phyloP scores from a whole-genome alignment of 352 stramenopile genomes.

The Saprolegnia diclina region DNA sequence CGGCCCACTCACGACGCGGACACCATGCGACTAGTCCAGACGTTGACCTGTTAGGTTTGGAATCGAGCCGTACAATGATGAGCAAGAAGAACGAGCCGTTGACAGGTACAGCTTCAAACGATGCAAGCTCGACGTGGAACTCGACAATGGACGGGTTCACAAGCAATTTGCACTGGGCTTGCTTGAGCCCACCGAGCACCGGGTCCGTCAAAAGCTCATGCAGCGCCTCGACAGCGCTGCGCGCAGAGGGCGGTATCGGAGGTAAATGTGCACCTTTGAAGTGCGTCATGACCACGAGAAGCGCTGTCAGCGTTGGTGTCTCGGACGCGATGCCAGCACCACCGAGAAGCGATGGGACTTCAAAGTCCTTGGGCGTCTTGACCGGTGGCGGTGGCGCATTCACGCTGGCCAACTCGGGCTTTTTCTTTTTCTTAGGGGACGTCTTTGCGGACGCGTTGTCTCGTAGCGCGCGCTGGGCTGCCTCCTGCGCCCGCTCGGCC shows the following conservation, averaged over 20 bases:
- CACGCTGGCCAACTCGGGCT: not conserved
- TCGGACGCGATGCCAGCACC: not conserved
- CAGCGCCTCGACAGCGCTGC: constrained; percentile 46
- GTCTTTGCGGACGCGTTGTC: not conserved
- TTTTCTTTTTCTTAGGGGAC: not conserved
- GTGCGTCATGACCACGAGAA: constrained; percentile 47
- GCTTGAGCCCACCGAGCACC: constrained; percentile 38
- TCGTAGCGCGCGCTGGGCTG: not conserved
- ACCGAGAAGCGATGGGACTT: not conserved
- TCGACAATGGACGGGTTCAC: constrained; percentile 80
- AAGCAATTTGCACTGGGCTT: constrained; percentile 47
- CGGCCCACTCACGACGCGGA: constrained; percentile 41
- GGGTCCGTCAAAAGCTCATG: constrained; percentile 50
- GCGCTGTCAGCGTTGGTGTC: not conserved
- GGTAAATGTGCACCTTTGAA: constrained; percentile 48
- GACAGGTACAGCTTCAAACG: constrained; percentile 32
- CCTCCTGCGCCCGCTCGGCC: not conserved
- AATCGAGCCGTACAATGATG: constrained; percentile 40
- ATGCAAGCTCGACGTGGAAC: constrained; percentile 62
- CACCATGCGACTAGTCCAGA: constrained; percentile 53
- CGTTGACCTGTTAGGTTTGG: not conserved
- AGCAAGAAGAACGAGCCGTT: constrained; percentile 61
- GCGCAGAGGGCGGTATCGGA: constrained; percentile 44
- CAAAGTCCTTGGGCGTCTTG: not conserved
- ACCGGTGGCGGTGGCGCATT: not conserved